Percentiles rank a stretch among this genome's conserved stretches.
Conservation (phyloP, 2,329 filamentous ascomycete species). For the Thelonectria olida region DNA sequence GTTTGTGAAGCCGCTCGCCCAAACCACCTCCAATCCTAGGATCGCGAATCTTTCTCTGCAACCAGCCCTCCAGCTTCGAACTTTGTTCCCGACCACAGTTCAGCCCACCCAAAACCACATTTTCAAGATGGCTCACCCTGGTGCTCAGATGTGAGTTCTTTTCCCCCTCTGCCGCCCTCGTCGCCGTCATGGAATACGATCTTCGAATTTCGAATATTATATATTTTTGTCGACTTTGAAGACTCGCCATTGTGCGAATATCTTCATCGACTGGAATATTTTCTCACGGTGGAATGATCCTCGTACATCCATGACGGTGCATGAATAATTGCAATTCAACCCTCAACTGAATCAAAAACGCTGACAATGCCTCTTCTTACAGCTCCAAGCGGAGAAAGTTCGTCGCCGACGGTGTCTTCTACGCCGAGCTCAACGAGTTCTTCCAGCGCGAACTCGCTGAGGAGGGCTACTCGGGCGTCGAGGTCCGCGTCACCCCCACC, state of each 20-base stretch:
- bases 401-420: constrained; percentile 99
- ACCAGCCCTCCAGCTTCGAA: constrained; percentile 47
- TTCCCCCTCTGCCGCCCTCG: constrained; percentile 3
- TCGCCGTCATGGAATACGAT: neutral
- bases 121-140: constrained; percentile 68
- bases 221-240: neutral
- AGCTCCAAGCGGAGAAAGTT: constrained; percentile 96
- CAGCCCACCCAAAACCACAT: constrained; percentile 39
- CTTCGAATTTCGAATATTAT: neutral
- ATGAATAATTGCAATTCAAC: constrained; percentile 2
- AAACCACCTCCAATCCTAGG: constrained; percentile 40
- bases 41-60: constrained; percentile 44
- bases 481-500: constrained; percentile 99
- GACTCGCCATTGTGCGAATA: constrained; percentile 12
- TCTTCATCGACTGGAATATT: neutral
- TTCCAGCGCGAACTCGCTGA: constrained; percentile 99
- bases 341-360: constrained; percentile 16
- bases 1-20: constrained; percentile 33
- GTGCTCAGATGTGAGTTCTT: constrained; percentile 69
- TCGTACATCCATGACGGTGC: neutral
- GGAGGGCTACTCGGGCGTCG: constrained; percentile 99
- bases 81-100: constrained; percentile 42
- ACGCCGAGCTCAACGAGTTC: constrained; percentile 99
- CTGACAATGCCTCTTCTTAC: constrained; percentile 35
- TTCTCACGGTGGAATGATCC: neutral